phyloP scores from a whole-genome alignment of 805 yeast genomes.

The Cyberlindnera samutprakarnensis region DNA sequence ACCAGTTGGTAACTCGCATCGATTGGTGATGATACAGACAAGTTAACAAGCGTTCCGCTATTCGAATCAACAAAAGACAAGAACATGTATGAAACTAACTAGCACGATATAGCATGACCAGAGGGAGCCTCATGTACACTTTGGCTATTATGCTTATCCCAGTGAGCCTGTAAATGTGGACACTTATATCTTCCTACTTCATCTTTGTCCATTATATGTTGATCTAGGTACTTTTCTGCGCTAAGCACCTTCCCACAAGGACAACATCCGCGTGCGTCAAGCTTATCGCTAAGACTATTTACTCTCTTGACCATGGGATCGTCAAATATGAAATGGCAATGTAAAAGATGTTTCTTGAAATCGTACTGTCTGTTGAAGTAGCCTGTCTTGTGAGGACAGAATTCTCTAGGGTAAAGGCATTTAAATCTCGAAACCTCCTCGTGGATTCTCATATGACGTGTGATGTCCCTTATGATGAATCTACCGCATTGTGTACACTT shows the following conservation, averaged over 20 bases:
- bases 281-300: slow-evolving; percentile 46
- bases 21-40: no score
- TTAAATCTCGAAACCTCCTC: slow-evolving; percentile 46
- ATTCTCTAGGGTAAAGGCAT: slow-evolving; percentile 48
- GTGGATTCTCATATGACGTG: slow-evolving; percentile 58
- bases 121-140: no score
- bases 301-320: slow-evolving; percentile 26
- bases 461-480: slow-evolving; percentile 37
- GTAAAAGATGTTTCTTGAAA: slow-evolving; percentile 56
- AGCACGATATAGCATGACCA: no score
- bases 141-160: not conserved
- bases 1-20: no score
- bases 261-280: slow-evolving; percentile 45
- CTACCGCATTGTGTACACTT: not conserved
- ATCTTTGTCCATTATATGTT: slow-evolving; percentile 35
- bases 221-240: slow-evolving; percentile 50
- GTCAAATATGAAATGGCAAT: slow-evolving; percentile 51
- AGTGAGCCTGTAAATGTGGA: slow-evolving; percentile 2
- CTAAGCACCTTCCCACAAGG: slow-evolving; percentile 41
- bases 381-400: slow-evolving; percentile 54
- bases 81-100: no score
- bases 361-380: slow-evolving; percentile 63
- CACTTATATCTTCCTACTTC: slow-evolving; percentile 2
- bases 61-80: no score
- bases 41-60: no score